Evolutionary conservation across 257 asterid species (phyloP), one percentile per base, ranked within the genome.

Genomic region (Solanum medicagineum): DNA sequence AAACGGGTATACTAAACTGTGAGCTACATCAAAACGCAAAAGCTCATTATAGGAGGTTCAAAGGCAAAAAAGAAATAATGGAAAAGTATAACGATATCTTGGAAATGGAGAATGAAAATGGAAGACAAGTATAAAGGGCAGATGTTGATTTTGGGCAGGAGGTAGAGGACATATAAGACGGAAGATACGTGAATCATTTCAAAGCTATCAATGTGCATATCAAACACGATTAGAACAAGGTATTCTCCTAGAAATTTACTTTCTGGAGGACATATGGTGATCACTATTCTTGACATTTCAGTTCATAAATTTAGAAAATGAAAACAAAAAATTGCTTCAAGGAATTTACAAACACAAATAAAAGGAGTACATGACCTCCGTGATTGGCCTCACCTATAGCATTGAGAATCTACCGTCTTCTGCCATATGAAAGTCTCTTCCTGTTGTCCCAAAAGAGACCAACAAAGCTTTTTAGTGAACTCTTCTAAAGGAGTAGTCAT

Each of bases 381-480:
- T 6, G 19, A 69, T 77, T 63, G 80, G 85, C 84, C 89, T 92
- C 89, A 95, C 98, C 96, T 91, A 85, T 92, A 90, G 87, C 98
- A 95, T 77, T 85, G 88, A 85, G 93, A 87, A 88, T 95, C 97
- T 17, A 93, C 12, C 1, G 98, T 91, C 91, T 96, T 95, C 91
- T 93, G 95, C 99, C 98, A 96, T 86, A 93, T 85, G 85, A 89
- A 93, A 85, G 98, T 95, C 42, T 96, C 98, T 71, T 95, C 98
- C 86, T 93, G 94, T 89, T 92, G 93, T 14, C 90, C 95, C 90
- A 95, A 81, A 86, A 93, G 92, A 86, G 85, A 90, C 99, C 98
- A 96, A 88, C 98, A 96, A 68, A 94, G 89, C 68, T 91, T 94
- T 77, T 82, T 87, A 42, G 94, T 87, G 86, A 91, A 91, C 71